A percentile compares a stretch with the other conserved stretches of the same genome.
Conservation (phyloP, 2,329 filamentous ascomycete species). For the Ceratocystis cubensis region DNA sequence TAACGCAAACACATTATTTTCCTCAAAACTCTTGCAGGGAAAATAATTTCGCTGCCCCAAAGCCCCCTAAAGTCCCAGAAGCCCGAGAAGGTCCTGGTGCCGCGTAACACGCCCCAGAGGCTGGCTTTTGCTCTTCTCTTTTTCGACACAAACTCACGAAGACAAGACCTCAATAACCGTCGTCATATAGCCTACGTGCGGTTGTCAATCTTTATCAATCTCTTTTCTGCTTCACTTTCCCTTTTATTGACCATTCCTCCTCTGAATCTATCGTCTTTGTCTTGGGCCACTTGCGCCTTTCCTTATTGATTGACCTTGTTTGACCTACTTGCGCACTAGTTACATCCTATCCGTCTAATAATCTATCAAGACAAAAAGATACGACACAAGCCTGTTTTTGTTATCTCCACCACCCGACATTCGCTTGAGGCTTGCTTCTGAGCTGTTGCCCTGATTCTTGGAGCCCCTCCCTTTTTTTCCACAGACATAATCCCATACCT, state of each 20-base stretch:
- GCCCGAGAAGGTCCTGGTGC: neutral
- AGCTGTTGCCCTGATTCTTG: neutral
- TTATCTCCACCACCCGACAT: neutral
- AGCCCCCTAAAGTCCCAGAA: neutral
- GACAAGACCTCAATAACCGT: neutral
- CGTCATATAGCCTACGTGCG: neutral
- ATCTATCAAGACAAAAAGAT: constrained; percentile 1
- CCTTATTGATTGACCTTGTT: neutral
- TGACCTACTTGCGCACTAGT: constrained; percentile 2
- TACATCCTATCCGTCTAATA: constrained; percentile 4
- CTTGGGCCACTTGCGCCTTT: neutral
- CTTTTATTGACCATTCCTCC: neutral
- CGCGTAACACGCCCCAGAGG: neutral
- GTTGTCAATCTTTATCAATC: constrained; percentile 4
- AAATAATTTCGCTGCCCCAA: neutral
- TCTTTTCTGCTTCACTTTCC: neutral
- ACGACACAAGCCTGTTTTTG: neutral
- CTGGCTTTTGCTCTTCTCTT: neutral
- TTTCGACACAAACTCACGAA: neutral
- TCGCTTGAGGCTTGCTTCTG: neutral
- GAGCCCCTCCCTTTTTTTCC: neutral
- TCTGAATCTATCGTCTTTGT: neutral
- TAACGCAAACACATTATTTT: neutral
- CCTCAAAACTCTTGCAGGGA: neutral
- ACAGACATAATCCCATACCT: neutral